These are phyloP conservation scores for Astrothelium subdiscretum DNA, from an alignment of 495 filamentous ascomycete genomes.

Conservation along the genomic window DNA sequence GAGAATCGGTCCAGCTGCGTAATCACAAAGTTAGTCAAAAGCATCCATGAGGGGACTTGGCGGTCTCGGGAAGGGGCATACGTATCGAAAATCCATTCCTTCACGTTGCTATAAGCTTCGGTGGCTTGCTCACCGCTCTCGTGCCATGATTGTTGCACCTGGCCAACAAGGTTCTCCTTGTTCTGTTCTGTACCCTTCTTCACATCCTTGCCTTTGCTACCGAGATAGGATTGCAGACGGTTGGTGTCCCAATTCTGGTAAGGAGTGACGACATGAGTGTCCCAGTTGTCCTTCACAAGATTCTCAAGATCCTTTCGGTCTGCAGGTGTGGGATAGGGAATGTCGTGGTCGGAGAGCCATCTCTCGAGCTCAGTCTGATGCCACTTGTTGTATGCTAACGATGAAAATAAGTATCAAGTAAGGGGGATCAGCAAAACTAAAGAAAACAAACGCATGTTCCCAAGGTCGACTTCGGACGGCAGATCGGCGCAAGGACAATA, in stretches of 20 bases:
- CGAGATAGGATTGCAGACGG: conserved; percentile 53
- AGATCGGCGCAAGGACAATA: conserved; percentile 1
- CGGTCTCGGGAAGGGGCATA: conserved; percentile 38
- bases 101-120: conserved; percentile 56
- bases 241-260: conserved; percentile 61
- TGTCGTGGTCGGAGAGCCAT: conserved; percentile 89
- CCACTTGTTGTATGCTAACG: conserved; percentile 92
- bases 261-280: conserved; percentile 43
- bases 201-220: conserved; percentile 53
- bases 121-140: conserved; percentile 63
- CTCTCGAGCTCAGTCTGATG: conserved; percentile 94
- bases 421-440: background rate
- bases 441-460: conserved; percentile 2
- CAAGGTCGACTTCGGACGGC: background rate
- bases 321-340: conserved; percentile 51
- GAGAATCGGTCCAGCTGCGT: conserved; percentile 65
- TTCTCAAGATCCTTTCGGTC: conserved; percentile 43
- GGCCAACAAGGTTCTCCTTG: conserved; percentile 53
- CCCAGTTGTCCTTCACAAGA: conserved; percentile 78
- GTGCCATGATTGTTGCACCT: conserved; percentile 61
- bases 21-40: conserved; percentile 18
- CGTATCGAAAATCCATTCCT: conserved; percentile 90
- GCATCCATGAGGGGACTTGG: background rate
- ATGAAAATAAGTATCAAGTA: background rate
- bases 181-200: conserved; percentile 49